Evolutionary conservation across 805 yeast species (phyloP), one percentile per base, ranked within the genome.

Genomic region (Dipodascopsis uninucleata): DNA sequence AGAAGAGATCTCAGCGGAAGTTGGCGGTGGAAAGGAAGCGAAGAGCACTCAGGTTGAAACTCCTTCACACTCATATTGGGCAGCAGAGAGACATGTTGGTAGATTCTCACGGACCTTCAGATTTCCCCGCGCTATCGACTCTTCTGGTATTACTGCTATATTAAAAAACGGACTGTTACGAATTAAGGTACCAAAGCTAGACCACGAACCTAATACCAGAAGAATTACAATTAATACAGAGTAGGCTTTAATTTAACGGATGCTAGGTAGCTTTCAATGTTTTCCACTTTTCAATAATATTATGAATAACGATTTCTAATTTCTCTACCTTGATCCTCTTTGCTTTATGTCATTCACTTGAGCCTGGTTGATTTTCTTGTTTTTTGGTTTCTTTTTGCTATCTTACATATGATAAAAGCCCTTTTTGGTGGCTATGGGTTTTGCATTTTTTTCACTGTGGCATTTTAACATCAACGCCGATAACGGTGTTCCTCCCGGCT

Each of bases 111-210:
- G 57, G 17, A 36, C 56, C 20, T 51, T 53, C 41, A 28, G 46
- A 31, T 53, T 53, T 43, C 57, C 57, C n/a, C 17, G 34, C 4
- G 36, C 41, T 12, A 46, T 53, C 26, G 56, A 53, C 28, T n/a
- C 56, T 8, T 39, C 35, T 17, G 16, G 35, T n/a, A 53, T 51
- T 3, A 39, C 49, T 2, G 57, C 57, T 0, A 16, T 36, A 21
- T 41, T 53, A 23, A 47, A 44, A 43, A 45, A 53, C 28, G 57
- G 57, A 6, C 28, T 53, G 6, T 24, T 53, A 35, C 31, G 37
- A 18, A 41, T 53, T 23, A 40, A 37, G 16, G 56, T 53, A n/a
- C 57, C 56, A 3, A 53, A 53, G 34, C 36, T 35, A 8, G 23
- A n/a, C 4, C 41, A 38, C 22, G 7, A 29, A 10, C 35, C 41